Base-by-base conservation (phyloP, 176 grass and related monocot species). In the Metroxylon sagu region DNA sequence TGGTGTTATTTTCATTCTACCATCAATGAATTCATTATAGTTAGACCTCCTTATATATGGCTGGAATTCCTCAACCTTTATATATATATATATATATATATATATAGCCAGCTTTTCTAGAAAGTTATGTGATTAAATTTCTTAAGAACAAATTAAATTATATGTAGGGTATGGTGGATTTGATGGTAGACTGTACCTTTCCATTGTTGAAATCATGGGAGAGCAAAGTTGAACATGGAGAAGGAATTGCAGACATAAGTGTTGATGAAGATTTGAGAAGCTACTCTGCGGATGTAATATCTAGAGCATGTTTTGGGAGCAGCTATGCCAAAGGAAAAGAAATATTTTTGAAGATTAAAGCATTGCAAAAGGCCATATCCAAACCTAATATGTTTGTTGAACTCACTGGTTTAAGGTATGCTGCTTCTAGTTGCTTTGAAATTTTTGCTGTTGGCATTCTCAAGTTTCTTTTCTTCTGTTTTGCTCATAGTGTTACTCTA, bases 211-310 rank as follows among this genome's bases (percentile, higher is more conserved):
- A 68, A 49, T 80, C 70, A 26, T 97, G 93, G 93, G 75, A 91
- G 69, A 56, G 61, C 27, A 82, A 69, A 60, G 39, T 90, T 21
- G 80, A 87, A 4, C 64, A 63, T 39, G 77, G 61, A 67, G 76
- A 69, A 49, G 84, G 93, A 29, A 68, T 62, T 3, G 15, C 68
- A 19, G 84, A 91, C n/a, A 85, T 97, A 19, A 91, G 76, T 71
- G 85, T 97, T 16, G 93, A 91, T 16, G 78, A 97, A 54, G 84
- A 97, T 80, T 67, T 97, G 58, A 71, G 93, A 63, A 80, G 81
- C 30, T 97, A 88, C 69, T 97, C 93, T 8, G 93, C 78, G 31
- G 93, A 97, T 69, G 87, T 91, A 16, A 97, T 97, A 53, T 97
- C 93, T 26, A 77, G 76, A 56, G 76, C 93, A 29, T 97, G 93